Evolutionary conservation across 139 green algal genomes (phyloP).

Genomic region (Volvox reticuliferus): DNA sequence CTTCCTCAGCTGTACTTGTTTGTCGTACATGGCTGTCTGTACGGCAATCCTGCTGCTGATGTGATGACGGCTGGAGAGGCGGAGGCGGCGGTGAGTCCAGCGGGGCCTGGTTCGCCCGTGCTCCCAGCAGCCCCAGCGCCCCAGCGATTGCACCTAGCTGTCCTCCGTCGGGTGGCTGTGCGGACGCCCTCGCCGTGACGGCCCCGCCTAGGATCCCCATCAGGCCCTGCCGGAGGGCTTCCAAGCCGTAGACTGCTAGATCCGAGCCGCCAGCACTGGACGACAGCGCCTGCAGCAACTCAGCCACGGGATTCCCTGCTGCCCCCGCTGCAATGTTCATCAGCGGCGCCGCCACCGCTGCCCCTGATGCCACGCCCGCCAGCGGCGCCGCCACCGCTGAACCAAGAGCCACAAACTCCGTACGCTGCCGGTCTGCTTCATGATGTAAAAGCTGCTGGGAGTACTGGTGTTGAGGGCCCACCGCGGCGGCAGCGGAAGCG

Average conservation of each 20-base stretch:
- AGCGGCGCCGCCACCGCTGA: too few relatives aligned
- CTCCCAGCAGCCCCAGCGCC: neutral
- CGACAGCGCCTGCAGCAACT: slow-evolving; percentile 1
- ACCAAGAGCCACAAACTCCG: neutral
- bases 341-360: neutral
- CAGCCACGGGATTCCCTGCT: too few relatives aligned
- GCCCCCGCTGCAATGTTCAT: neutral
- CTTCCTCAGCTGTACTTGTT: too few relatives aligned
- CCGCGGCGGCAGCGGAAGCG: neutral
- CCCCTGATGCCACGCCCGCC: neutral
- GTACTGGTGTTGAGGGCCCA: too few relatives aligned
- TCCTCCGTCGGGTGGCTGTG: neutral
- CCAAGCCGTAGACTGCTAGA: neutral
- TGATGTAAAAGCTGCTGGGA: too few relatives aligned
- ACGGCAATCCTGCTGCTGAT: too few relatives aligned
- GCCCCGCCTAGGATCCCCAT: neutral
- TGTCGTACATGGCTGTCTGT: too few relatives aligned
- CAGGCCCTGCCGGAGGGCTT: neutral
- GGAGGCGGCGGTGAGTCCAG: neutral
- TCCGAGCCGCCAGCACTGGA: neutral
- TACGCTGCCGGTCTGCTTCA: too few relatives aligned
- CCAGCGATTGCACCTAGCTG: neutral
- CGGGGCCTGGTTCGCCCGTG: too few relatives aligned
- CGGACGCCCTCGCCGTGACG: neutral
- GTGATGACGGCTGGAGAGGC: neutral